A percentile compares a stretch with the other conserved stretches of the same genome.
Conservation (phyloP, 2,329 filamentous ascomycete species). For the Fusarium tanahbumbuense region DNA sequence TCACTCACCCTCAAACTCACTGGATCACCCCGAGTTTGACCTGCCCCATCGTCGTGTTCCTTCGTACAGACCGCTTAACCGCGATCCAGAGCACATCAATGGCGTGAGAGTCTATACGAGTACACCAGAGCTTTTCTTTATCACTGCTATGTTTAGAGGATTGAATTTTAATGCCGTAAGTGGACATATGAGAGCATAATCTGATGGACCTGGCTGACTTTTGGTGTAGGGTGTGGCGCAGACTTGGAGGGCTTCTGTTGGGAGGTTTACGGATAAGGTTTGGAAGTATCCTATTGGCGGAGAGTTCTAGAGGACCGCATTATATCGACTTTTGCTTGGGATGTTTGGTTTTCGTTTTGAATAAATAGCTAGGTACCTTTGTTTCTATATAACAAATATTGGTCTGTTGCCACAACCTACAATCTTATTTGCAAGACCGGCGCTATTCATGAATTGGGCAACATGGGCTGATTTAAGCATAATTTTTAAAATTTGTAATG, state of each 20-base stretch:
- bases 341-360: not conserved
- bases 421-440: no score
- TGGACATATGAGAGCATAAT: no score
- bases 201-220: not conserved
- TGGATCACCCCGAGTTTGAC: conserved; percentile 15
- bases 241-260: conserved; percentile 28
- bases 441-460: no score
- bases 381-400: no score
- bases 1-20: not conserved
- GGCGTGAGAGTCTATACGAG: conserved; percentile 22
- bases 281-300: conserved; percentile 30
- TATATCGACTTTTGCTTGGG: no score
- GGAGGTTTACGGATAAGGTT: conserved; percentile 24
- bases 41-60: conserved; percentile 26
- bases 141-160: conserved; percentile 27
- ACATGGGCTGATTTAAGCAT: no score
- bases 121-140: conserved; percentile 12
- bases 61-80: conserved; percentile 19
- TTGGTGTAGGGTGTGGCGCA: conserved; percentile 18
- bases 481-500: no score
- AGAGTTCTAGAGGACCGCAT: conserved; percentile 7
- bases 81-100: not conserved
- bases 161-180: conserved; percentile 25
- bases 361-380: not conserved
- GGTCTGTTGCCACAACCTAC: no score